Percentiles rank a stretch among this genome's conserved stretches.
Conservation (phyloP, 2,329 filamentous ascomycete species). For the Diaporthe aspalathi region DNA sequence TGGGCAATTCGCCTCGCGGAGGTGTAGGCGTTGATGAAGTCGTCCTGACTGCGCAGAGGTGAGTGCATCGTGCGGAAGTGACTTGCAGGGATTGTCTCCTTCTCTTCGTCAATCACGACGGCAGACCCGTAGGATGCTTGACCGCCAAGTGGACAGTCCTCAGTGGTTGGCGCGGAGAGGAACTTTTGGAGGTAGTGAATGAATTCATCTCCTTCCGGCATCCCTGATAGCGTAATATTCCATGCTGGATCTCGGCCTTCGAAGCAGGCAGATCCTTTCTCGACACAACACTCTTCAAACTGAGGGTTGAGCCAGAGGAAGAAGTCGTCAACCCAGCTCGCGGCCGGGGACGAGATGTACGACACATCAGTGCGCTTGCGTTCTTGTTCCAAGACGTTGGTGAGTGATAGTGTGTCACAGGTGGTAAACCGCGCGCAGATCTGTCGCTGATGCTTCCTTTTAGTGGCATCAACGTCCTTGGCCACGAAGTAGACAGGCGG, state of each 20-base stretch:
- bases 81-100: conserved; percentile 78
- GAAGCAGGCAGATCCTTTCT: conserved; percentile 81
- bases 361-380: conserved; percentile 89
- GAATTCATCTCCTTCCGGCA: conserved; percentile 95
- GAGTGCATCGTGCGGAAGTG: conserved; percentile 94
- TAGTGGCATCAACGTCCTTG: conserved; percentile 80
- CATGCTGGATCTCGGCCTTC: conserved; percentile 80
- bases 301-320: conserved; percentile 96
- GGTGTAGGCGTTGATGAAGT: conserved; percentile 92
- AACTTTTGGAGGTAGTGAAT: conserved; percentile 86
- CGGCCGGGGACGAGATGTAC: conserved; percentile 87
- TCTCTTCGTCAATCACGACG: conserved; percentile 78
- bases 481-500: conserved; percentile 98
- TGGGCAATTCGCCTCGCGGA: conserved; percentile 88
- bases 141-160: conserved; percentile 88
- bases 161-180: conserved; percentile 81
- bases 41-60: conserved; percentile 85
- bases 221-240: conserved; percentile 89
- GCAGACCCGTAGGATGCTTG: conserved; percentile 88
- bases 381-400: conserved; percentile 93
- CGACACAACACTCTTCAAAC: conserved; percentile 78
- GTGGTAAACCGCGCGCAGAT: conserved; percentile 92
- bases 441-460: conserved; percentile 81
- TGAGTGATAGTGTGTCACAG: conserved; percentile 84
- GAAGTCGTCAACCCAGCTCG: conserved; percentile 97